phyloP scores from a whole-genome alignment of 495 filamentous ascomycete genomes.

The Geopyxis carbonaria region DNA sequence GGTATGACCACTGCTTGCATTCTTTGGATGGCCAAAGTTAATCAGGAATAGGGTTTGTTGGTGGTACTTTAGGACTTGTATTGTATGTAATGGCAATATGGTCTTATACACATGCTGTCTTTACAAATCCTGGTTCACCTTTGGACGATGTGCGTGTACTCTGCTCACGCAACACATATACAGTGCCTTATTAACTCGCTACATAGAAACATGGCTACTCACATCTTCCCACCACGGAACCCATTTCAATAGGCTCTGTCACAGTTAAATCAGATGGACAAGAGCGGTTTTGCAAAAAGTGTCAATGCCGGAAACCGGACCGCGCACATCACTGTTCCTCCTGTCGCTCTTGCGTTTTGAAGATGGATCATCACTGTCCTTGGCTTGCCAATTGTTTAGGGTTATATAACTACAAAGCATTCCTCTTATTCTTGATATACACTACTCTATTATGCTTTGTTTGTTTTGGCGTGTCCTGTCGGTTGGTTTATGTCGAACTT shows the following conservation, averaged over 20 bases:
- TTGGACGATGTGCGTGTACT: slow-evolving; percentile 31
- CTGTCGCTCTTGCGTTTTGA: slow-evolving; percentile 81
- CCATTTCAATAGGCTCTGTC: slow-evolving; percentile 39
- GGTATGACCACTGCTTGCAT: slow-evolving; percentile 35
- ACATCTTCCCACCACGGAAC: slow-evolving; percentile 47
- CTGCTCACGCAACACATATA: slow-evolving; percentile 35
- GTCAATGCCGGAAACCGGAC: slow-evolving; percentile 80
- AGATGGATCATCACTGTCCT: slow-evolving; percentile 99
- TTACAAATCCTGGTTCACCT: slow-evolving; percentile 69
- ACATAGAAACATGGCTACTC: slow-evolving; percentile 38
- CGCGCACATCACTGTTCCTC: slow-evolving; percentile 92
- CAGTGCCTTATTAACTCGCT: slow-evolving; percentile 47
- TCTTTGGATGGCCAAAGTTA: not conserved
- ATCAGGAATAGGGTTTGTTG: slow-evolving; percentile 2
- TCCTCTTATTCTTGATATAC: slow-evolving; percentile 86
- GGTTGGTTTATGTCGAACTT: slow-evolving; percentile 71
- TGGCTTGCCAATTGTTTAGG: slow-evolving; percentile 96
- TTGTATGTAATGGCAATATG: slow-evolving; percentile 70
- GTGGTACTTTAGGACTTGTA: slow-evolving; percentile 37
- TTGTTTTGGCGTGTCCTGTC: slow-evolving; percentile 50
- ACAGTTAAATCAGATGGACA: slow-evolving; percentile 83
- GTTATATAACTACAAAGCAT: slow-evolving; percentile 84
- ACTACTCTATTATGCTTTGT: slow-evolving; percentile 72
- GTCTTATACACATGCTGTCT: slow-evolving; percentile 81
- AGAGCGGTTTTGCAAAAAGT: slow-evolving; percentile 90